A percentile compares a stretch with the other conserved stretches of the same genome.
These are phyloP conservation scores for Ensete glaucum DNA, from an alignment of 176 grass and related monocot species.

Conservation along the genomic window DNA sequence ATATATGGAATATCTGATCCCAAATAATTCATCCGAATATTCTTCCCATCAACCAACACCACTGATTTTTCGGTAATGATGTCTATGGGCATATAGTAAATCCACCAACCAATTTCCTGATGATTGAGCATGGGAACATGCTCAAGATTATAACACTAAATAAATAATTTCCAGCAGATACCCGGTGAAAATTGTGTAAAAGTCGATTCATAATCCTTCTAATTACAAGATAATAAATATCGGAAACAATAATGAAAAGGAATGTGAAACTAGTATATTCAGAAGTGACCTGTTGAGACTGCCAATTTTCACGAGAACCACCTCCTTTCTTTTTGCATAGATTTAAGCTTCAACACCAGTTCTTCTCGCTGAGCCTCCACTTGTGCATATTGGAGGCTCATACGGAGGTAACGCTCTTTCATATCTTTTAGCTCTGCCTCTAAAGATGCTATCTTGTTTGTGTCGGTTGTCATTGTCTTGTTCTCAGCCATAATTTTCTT, in stretches of 20 bases:
- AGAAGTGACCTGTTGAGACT: neutral
- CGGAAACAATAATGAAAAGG: neutral
- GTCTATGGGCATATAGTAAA: no score
- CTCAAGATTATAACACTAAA: no score
- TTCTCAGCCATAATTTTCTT: neutral
- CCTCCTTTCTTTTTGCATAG: constrained; percentile 41
- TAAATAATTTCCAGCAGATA: no score
- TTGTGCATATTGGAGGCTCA: constrained; percentile 81
- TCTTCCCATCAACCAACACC: no score
- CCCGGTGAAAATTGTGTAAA: no score
- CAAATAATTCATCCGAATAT: no score
- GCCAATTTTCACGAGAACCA: constrained; percentile 57
- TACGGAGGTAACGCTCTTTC: constrained; percentile 50
- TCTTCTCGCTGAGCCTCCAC: constrained; percentile 73
- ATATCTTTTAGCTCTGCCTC: constrained; percentile 83
- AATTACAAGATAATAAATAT: neutral
- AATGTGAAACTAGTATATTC: neutral
- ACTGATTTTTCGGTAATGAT: no score
- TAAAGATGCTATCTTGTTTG: constrained; percentile 39
- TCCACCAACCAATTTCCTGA: no score
- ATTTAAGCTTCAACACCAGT: constrained; percentile 75
- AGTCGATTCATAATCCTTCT: no score
- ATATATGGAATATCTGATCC: no score
- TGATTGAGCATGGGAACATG: no score
- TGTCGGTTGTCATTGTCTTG: constrained; percentile 24